Evolutionary conservation across 768 basidiomycete species (phyloP), one percentile per base, ranked within the genome.

Genomic region (Pleurotus platypus): DNA sequence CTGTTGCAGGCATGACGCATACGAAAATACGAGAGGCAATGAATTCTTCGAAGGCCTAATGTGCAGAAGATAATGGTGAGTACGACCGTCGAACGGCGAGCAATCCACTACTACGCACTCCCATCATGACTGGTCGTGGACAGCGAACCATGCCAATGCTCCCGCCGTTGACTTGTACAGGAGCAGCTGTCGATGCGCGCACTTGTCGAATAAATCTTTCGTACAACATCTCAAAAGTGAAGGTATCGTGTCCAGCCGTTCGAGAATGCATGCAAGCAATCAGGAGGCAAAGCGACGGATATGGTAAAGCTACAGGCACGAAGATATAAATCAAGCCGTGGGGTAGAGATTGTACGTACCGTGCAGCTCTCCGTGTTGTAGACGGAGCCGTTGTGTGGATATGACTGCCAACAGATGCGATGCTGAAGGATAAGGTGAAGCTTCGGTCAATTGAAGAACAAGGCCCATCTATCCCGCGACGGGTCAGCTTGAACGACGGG

Each of bases 211-310:
- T 82, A 67, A 94, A 94, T 30, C 78, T 77, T 53, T 92, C 90
- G 60, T 89, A 80, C 6, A 96, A 80, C 86, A 95, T 93, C 64
- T 95, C 92, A 66, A 98, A 96, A 27, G 91, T 98, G 70, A 97
- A 86, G 12, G 74, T 73, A 16, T 88, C 78, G 58, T 94, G 87
- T 0, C 94, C 94, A 5, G 84, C 83, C 8, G 85, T 86, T 22
- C 84, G 73, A 3, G 85, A 78, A 65, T 97, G 95, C 64, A 86
- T 79, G 12, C 85, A 80, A n/a, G 94, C 89, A 58, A 98, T 87
- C 43, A 97, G 79, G 27, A 96, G 78, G 65, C 92, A 94, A 16
- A 93, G 70, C 2, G 82, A 75, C 6, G 94, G 90, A 66, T 95
- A 92, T 16, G 92, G 74, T 18, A 94, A 68, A 56, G 78, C 91